Percentiles rank a stretch among this genome's conserved stretches.
phyloP scores from a whole-genome alignment of 2,329 filamentous ascomycete genomes.

The Colletotrichum sp. region DNA sequence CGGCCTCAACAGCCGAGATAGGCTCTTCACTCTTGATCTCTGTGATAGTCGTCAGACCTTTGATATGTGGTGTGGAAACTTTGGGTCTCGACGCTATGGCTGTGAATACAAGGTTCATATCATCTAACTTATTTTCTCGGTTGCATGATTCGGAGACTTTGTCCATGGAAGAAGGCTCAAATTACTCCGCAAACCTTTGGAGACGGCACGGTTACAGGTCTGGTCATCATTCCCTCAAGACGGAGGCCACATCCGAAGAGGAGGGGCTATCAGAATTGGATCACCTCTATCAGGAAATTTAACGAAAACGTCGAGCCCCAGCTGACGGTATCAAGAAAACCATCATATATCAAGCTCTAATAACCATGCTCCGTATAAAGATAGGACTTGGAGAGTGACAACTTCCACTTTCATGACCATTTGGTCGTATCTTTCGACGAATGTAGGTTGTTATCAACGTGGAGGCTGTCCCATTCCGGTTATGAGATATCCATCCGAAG shows the following conservation, averaged over 20 bases:
- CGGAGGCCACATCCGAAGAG: neutral
- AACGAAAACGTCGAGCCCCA: neutral
- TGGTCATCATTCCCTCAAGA: neutral
- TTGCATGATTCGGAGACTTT: neutral
- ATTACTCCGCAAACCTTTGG: neutral
- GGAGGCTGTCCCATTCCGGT: neutral
- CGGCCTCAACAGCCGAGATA: neutral
- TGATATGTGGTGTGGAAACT: neutral
- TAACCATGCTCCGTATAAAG: neutral
- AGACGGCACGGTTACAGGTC: neutral
- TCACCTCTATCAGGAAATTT: neutral
- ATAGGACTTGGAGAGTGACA: neutral
- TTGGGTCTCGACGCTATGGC: neutral
- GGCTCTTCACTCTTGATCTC: rapidly evolving
- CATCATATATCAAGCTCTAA: neutral
- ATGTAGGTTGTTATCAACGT: neutral
- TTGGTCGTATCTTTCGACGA: neutral
- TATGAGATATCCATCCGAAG: neutral
- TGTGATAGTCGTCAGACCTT: neutral
- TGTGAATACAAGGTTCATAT: neutral
- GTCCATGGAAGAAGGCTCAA: neutral
- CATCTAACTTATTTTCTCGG: neutral
- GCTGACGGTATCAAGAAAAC: neutral
- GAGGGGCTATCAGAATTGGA: neutral
- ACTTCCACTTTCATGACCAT: neutral